Evolutionary conservation across 2,329 filamentous ascomycete species (phyloP), one percentile per base, ranked within the genome.

Genomic region (Pseudogymnoascus sp.): DNA sequence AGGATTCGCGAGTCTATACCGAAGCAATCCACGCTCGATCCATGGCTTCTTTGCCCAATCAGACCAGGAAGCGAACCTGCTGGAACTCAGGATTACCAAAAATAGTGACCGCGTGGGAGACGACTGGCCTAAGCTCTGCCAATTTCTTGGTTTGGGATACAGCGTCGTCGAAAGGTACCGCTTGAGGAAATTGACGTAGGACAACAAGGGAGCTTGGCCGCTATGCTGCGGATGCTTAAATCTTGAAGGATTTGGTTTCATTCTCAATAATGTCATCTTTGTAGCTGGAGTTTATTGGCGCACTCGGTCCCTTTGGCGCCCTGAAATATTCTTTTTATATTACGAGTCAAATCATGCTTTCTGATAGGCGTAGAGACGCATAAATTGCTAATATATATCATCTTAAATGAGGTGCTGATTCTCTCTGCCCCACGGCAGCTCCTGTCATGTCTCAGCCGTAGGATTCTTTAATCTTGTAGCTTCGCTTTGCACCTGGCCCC

Each of bases 81-180:
- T 54, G 47, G 47, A 20, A 54, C 33, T 54, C 33, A 28, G 18
- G 5, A 33, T 33, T 11, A 33, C 28, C 16, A 35, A 14, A 20
- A 54, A 54, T 54, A 33, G 47, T 54, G n/a, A 35, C 47, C 28
- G 28, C 28, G 28, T 54, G 9, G 47, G 28, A 20, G 28, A 33
- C 47, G 47, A 54, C 47, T 54, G 47, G 47, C 47, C 47, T 7
- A 54, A 20, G 47, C 47, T 35, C 5, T 35, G 47, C 47, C 28
- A 54, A 33, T 54, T 54, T n/a, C 47, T 54, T 54, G 28, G 47
- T 54, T 25, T 54, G 11, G 47, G 47, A 33, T 54, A 54, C 47
- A 54, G 28, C 28, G 2, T 33, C 28, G 47, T 54, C 28, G 47
- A 54, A 54, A 54, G 43, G 9, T 54, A 33, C 47, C 47, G 47